Evolutionary conservation across 495 filamentous ascomycete genomes (phyloP), one percentile per base, ranked within the genome.

Genomic region (Aspergillus steynii): DNA sequence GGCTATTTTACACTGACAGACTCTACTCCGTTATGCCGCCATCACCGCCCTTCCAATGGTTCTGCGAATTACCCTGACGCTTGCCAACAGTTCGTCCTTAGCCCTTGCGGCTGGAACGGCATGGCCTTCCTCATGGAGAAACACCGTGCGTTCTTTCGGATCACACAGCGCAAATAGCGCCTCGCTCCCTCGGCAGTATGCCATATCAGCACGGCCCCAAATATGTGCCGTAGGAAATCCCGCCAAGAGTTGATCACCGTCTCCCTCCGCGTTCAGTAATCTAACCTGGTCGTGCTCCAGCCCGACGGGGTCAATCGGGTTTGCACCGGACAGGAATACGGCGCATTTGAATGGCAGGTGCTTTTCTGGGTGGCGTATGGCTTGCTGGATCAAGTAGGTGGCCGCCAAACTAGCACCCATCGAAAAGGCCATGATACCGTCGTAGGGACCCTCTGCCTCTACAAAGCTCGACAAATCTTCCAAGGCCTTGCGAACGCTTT

Each of bases 401-500:
- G 66, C 60, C 7, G 62, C 67, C 10, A 73, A 59, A 7, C 53
- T 46, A 28, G 28, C 71, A 12, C 71, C 72, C 34, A 70, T 65
- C 1, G 66, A 69, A 57, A 67, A 75, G 37, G 58, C 71, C 20
- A 75, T 57, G 32, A 73, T 52, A 12, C 71, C 72, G 48, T 75
- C 72, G 37, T 67, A 75, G 4, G 72, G 72, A n/a, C 70, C 72
- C 55, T 67, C 65, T 25, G 46, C 9, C 10, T 54, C 53, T 29
- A 73, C 55, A 46, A 60, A 71, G 14, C 3, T 34, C 10, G 58
- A 46, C 6, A 74, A 61, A 25, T 71, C 25, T 1, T 62, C 32
- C 15, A 73, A 49, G 0, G 72, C 72, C 15, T 62, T 53, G 26
- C 27, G 29, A 1, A 62, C 46, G 20, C 53, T 65, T 5, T 12